Conservation (phyloP, 495 filamentous ascomycete species). For the Letharia lupina region DNA sequence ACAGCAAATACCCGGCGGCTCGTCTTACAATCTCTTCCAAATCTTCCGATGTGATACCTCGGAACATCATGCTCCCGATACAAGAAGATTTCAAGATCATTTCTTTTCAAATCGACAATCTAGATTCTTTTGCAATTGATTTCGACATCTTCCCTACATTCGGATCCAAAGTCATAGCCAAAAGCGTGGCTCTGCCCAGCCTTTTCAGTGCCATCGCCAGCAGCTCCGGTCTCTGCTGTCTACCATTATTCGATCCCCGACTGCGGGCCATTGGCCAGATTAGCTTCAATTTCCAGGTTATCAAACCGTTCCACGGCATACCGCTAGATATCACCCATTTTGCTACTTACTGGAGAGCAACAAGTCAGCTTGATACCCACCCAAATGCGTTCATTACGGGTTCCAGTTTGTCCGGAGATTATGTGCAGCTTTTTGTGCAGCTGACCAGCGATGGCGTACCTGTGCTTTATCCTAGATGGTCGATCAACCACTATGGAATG, state of each 20-base stretch:
- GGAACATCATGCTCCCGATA: constrained; percentile 88
- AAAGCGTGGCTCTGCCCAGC: constrained; percentile 80
- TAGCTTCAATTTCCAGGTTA: constrained; percentile 86
- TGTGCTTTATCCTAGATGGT: constrained; percentile 77
- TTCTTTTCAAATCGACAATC: constrained; percentile 90
- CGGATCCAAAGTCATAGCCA: constrained; percentile 92
- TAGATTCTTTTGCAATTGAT: constrained; percentile 88
- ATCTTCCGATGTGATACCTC: constrained; percentile 87
- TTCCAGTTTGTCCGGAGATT: constrained; percentile 88
- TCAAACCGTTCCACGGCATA: constrained; percentile 91
- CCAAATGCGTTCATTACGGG: constrained; percentile 85
- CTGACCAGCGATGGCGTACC: constrained; percentile 79
- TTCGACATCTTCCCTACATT: constrained; percentile 98
- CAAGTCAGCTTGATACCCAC: constrained; percentile 75
- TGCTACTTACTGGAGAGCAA: constrained; percentile 98
- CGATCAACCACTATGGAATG: constrained; percentile 67
- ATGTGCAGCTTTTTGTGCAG: constrained; percentile 84
- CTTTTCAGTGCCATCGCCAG: constrained; percentile 66
- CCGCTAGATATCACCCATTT: constrained; percentile 95
- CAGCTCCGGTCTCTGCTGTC: constrained; percentile 70
- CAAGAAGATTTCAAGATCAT: constrained; percentile 88
- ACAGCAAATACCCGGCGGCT: constrained; percentile 90
- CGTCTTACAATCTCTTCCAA: constrained; percentile 94
- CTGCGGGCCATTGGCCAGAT: constrained; percentile 92
- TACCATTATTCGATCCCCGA: constrained; percentile 87